phyloP scores from a whole-genome alignment of 2,329 filamentous ascomycete species.

The Calonectria leucothoes region DNA sequence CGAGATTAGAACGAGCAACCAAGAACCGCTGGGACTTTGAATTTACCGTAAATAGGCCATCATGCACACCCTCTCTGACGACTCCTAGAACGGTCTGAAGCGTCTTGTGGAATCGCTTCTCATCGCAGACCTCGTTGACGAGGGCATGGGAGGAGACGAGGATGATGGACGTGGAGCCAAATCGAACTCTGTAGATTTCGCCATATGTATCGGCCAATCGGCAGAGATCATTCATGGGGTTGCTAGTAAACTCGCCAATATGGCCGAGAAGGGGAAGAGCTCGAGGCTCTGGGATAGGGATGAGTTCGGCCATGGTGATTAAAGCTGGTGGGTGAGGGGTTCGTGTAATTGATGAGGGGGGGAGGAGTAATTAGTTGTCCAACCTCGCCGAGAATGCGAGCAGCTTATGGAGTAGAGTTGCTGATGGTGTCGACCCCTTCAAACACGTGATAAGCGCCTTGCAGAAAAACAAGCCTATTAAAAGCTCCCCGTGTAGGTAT shows the following conservation, averaged over 20 bases:
- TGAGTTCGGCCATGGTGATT: conserved; percentile 46
- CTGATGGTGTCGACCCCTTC: neutral
- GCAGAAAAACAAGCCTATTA: neutral
- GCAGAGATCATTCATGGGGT: conserved; percentile 66
- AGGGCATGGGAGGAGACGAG: conserved; percentile 66
- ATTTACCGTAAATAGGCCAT: conserved; percentile 74
- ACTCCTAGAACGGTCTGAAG: conserved; percentile 62
- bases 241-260: conserved; percentile 69
- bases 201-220: conserved; percentile 73
- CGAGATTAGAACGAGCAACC: conserved; percentile 34
- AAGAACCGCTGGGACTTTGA: neutral
- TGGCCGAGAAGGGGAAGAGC: conserved; percentile 76
- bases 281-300: conserved; percentile 71
- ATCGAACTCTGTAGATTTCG: conserved; percentile 35
- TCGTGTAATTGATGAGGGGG: neutral
- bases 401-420: neutral
- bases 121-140: conserved; percentile 73
- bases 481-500: neutral
- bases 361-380: neutral
- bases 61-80: conserved; percentile 69
- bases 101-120: conserved; percentile 73
- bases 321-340: neutral
- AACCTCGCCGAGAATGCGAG: neutral
- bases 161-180: conserved; percentile 42
- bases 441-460: neutral